These are phyloP conservation scores for Oryza coarctata DNA, from an alignment of 176 grass and related monocot genomes.

Conservation along the genomic window DNA sequence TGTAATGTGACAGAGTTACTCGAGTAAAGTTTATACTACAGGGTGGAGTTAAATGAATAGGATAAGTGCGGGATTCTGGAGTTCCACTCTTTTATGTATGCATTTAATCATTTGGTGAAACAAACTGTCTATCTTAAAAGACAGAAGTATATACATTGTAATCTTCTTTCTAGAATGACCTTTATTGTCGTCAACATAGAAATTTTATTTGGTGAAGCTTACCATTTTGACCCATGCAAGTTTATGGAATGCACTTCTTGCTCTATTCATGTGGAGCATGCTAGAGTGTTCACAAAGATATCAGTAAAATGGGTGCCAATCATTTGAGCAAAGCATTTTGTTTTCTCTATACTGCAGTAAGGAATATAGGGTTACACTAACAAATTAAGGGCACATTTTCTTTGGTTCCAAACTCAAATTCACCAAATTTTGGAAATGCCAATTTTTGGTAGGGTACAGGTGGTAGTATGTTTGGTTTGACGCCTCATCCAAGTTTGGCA, in stretches of 20 bases:
- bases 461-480: no score
- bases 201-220: slow-evolving; percentile 6
- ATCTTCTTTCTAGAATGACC: neutral
- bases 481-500: no score
- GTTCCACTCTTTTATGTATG: neutral
- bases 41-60: neutral
- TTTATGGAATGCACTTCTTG: neutral
- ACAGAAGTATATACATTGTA: neutral
- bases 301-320: neutral
- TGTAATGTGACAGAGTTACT: neutral
- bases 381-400: no score
- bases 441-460: no score
- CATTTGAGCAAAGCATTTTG: neutral
- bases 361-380: no score
- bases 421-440: no score
- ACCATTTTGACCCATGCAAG: slow-evolving; percentile 14
- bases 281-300: neutral
- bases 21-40: neutral
- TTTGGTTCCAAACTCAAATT: no score
- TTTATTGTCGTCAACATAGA: neutral
- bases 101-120: neutral
- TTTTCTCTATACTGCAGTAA: neutral
- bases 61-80: no score
- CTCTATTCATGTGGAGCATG: neutral
- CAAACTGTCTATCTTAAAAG: neutral